phyloP scores from a whole-genome alignment of 345 rosid genomes.

The Gossypium sturtianum region DNA sequence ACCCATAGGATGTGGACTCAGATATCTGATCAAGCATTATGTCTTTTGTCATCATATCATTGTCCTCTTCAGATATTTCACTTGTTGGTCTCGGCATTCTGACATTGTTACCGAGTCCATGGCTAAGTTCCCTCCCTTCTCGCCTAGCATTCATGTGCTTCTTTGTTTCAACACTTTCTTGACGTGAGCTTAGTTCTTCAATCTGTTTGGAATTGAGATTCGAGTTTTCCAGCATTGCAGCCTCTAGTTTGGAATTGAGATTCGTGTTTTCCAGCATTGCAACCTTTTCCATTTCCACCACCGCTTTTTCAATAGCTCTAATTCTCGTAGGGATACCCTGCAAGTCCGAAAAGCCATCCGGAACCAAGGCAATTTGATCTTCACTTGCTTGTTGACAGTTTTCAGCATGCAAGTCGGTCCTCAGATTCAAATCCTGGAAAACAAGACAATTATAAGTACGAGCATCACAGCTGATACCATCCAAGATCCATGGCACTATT shows the following conservation, averaged over 20 bases:
- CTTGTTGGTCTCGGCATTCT: slow-evolving; percentile 34
- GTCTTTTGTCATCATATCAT: slow-evolving; percentile 76
- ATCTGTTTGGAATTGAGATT: slow-evolving; percentile 47
- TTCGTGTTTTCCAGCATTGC: slow-evolving; percentile 42
- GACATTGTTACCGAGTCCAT: slow-evolving; percentile 21
- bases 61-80: slow-evolving; percentile 49
- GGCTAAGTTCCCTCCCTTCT: slow-evolving; percentile 19
- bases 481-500: background rate
- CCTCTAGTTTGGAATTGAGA: slow-evolving; percentile 51
- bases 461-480: background rate
- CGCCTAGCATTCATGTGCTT: slow-evolving; percentile 28
- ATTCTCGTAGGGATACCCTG: slow-evolving; percentile 53
- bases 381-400: slow-evolving; percentile 24
- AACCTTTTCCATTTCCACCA: slow-evolving; percentile 55
- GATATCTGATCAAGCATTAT: slow-evolving; percentile 90
- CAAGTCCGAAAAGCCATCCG: slow-evolving; percentile 35
- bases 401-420: slow-evolving; percentile 23
- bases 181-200: slow-evolving; percentile 37
- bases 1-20: slow-evolving; percentile 75
- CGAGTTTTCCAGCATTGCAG: slow-evolving; percentile 42
- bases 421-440: slow-evolving; percentile 38
- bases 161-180: slow-evolving; percentile 23
- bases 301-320: slow-evolving; percentile 56
- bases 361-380: slow-evolving; percentile 19
- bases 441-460: background rate